Percentiles rank a stretch among this genome's conserved stretches.
Evolutionary conservation across 2,329 filamentous ascomycete genomes (phyloP).

Genomic region (Colletotrichum sp.): DNA sequence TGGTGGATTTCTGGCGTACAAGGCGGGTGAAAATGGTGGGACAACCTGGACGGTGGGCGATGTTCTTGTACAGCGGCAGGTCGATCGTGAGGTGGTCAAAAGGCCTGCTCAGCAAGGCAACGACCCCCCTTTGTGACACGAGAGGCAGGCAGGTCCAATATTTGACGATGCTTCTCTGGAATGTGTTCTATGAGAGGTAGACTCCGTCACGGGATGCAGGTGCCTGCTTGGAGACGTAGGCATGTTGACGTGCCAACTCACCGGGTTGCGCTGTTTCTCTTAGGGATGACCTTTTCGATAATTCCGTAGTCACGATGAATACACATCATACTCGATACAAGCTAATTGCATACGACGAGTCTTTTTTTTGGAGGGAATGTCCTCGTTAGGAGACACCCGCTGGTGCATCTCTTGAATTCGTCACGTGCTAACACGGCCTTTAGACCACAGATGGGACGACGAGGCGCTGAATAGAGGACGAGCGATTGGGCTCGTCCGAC

Average conservation of each 20-base stretch:
- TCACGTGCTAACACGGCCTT: not conserved
- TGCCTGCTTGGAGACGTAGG: not conserved
- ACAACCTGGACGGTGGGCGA: not conserved
- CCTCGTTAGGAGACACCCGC: not conserved
- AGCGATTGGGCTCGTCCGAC: not conserved
- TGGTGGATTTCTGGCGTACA: slow-evolving; percentile 18
- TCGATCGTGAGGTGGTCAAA: not conserved
- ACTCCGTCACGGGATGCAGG: not conserved
- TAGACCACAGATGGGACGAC: not conserved
- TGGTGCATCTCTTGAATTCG: not conserved
- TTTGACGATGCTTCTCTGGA: not conserved
- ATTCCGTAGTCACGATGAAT: not conserved
- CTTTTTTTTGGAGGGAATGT: not conserved
- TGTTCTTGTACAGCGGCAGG: slow-evolving; percentile 7
- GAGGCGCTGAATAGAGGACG: not conserved
- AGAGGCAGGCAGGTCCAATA: not conserved
- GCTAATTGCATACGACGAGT: not conserved
- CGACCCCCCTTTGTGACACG: not conserved
- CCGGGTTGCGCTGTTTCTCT: not conserved
- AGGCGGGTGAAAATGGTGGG: not conserved
- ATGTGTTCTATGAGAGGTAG: not conserved
- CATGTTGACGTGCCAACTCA: not conserved
- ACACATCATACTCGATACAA: not conserved
- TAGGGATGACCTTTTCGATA: not conserved
- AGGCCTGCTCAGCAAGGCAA: not conserved